phyloP scores from a whole-genome alignment of 148 eudicot species.

The Persicaria tinctoria region DNA sequence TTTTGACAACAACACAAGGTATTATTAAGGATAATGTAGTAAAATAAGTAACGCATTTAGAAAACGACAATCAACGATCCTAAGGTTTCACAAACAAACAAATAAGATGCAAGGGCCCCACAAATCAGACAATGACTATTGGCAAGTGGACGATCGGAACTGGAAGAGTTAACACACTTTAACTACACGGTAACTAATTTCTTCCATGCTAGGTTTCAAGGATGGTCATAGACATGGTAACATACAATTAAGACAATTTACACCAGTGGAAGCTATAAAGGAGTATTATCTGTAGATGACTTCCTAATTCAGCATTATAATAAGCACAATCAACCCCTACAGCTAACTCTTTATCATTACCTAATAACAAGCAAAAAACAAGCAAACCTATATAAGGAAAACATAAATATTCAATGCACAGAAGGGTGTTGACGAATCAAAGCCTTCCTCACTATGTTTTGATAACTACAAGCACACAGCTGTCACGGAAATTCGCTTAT shows the following conservation, averaged over 20 bases:
- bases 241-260: not conserved
- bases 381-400: not conserved
- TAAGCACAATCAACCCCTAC: no score
- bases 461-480: no score
- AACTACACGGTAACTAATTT: not conserved
- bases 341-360: not conserved
- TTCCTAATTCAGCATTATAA: no score
- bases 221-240: not conserved
- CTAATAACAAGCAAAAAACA: not conserved
- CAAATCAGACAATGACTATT: not conserved
- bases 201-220: not conserved
- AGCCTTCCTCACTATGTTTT: no score
- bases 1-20: not conserved
- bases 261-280: not conserved
- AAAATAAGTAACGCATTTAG: no score
- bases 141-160: no score
- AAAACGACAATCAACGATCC: no score
- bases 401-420: not conserved
- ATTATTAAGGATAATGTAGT: not conserved
- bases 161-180: no score
- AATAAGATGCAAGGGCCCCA: not conserved
- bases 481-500: not conserved
- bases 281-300: not conserved
- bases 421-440: not conserved
- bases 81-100: not conserved